Evolutionary conservation across 768 basidiomycete species (phyloP).

Genomic region (Auriscalpium vulgare): DNA sequence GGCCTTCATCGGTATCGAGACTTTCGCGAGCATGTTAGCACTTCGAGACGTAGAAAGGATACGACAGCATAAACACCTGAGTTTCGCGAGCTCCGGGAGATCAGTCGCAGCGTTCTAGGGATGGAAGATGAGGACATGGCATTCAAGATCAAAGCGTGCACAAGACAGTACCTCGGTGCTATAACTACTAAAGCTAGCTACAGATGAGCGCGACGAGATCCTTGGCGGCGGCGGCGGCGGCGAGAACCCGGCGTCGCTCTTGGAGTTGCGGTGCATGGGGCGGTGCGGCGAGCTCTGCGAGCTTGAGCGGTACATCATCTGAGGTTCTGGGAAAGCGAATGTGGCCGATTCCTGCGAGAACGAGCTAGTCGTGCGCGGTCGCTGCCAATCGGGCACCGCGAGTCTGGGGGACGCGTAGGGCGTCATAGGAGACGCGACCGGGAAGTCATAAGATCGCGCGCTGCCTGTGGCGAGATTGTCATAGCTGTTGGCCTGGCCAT

Average conservation of each 20-base stretch:
- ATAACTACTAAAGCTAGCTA: background rate
- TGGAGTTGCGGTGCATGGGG: constrained; percentile 6
- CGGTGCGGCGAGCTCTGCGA: constrained; percentile 27
- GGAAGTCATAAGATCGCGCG: background rate
- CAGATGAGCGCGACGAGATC: constrained; percentile 1
- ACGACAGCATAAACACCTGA: background rate
- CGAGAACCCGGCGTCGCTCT: background rate
- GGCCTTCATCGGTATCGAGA: constrained; percentile 52
- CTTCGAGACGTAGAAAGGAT: too few relatives aligned
- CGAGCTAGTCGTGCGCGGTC: constrained; percentile 12
- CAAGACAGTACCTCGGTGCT: constrained; percentile 5
- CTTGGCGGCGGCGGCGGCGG: background rate
- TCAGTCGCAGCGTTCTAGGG: constrained; percentile 11
- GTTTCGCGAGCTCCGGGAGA: constrained; percentile 13
- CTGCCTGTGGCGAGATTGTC: background rate
- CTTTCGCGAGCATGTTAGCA: constrained; percentile 24
- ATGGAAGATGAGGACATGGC: background rate
- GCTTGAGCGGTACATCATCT: constrained; percentile 34
- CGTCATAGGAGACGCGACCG: background rate
- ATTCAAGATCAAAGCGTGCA: background rate
- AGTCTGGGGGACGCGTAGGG: background rate
- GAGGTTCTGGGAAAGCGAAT: constrained; percentile 45
- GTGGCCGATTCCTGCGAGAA: constrained; percentile 15
- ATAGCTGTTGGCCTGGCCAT: background rate
- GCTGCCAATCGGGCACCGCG: constrained; percentile 5